phyloP scores from a whole-genome alignment of 495 filamentous ascomycete genomes.

The Aspergillus heteromorphus region DNA sequence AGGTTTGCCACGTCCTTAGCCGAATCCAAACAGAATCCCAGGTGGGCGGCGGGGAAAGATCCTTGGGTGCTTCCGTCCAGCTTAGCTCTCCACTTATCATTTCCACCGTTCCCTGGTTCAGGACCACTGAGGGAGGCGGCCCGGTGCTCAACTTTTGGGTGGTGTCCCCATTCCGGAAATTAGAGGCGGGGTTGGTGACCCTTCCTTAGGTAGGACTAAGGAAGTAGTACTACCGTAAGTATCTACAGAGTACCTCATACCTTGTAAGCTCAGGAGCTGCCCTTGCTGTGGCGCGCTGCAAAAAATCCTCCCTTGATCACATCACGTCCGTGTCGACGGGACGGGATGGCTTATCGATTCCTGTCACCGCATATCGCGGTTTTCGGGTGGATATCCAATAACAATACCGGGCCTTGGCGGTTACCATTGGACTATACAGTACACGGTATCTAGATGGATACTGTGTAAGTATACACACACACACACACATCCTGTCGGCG shows the following conservation, averaged over 20 bases:
- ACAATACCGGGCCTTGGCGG: too few relatives aligned
- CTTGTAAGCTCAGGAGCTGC: too few relatives aligned
- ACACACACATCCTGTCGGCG: too few relatives aligned
- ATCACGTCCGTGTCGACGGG: not conserved
- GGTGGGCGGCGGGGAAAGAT: conserved; percentile 8
- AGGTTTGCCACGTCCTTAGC: not conserved
- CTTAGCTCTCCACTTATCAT: conserved; percentile 14
- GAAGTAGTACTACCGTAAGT: too few relatives aligned
- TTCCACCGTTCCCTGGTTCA: conserved; percentile 12
- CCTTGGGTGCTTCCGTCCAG: conserved; percentile 10
- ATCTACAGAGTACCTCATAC: too few relatives aligned
- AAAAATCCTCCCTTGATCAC: not conserved
- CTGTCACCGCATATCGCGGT: not conserved
- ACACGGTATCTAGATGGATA: too few relatives aligned
- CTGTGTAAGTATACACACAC: too few relatives aligned
- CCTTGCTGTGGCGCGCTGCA: not conserved
- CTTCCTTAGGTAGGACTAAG: not conserved
- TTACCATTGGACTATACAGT: too few relatives aligned
- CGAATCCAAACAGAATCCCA: not conserved
- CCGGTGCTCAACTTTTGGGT: conserved; percentile 10
- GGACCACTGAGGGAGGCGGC: conserved; percentile 1
- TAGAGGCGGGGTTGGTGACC: conserved; percentile 8
- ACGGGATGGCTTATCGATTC: not conserved
- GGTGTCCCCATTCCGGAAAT: conserved; percentile 12
- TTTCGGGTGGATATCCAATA: not conserved